Percentiles rank a stretch among this genome's conserved stretches.
Conservation (phyloP, 441 rosid species). For the Breynia disticha region DNA sequence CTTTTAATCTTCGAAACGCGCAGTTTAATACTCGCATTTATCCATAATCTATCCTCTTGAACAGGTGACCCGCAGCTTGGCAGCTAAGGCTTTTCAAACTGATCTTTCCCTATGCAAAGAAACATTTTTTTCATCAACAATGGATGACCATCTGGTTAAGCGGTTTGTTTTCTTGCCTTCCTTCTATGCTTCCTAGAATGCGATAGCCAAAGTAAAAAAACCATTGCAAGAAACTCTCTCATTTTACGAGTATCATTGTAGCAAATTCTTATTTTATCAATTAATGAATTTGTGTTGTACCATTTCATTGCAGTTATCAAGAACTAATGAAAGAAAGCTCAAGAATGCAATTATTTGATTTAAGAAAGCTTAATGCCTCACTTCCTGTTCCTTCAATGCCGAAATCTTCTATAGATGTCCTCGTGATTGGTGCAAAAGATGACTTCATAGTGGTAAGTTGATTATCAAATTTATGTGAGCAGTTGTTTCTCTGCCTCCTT, state of each 20-base stretch:
- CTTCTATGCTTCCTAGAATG: no score
- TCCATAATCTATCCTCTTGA: conserved; percentile 4
- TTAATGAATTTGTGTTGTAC: background rate
- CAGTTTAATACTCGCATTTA: no score
- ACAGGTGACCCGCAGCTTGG: conserved; percentile 84
- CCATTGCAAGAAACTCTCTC: no score
- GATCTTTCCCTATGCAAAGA: conserved; percentile 73
- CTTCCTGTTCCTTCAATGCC: conserved; percentile 70
- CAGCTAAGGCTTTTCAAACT: conserved; percentile 79
- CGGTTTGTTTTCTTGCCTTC: conserved; percentile 31
- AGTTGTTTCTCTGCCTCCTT: background rate
- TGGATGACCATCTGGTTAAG: conserved; percentile 64
- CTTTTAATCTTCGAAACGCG: no score
- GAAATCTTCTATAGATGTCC: conserved; percentile 34
- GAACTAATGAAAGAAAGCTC: conserved; percentile 72
- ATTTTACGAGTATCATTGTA: no score
- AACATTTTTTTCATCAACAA: conserved; percentile 67
- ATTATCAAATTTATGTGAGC: background rate
- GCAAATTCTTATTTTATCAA: background rate
- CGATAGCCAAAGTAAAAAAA: no score
- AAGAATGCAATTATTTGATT: conserved; percentile 67
- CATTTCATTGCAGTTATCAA: conserved; percentile 53
- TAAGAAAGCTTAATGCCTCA: conserved; percentile 73
- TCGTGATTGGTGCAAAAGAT: conserved; percentile 65
- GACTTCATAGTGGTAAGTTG: conserved; percentile 84